Conservation (phyloP, 768 basidiomycete species). For the Tubosaeta sp. region DNA sequence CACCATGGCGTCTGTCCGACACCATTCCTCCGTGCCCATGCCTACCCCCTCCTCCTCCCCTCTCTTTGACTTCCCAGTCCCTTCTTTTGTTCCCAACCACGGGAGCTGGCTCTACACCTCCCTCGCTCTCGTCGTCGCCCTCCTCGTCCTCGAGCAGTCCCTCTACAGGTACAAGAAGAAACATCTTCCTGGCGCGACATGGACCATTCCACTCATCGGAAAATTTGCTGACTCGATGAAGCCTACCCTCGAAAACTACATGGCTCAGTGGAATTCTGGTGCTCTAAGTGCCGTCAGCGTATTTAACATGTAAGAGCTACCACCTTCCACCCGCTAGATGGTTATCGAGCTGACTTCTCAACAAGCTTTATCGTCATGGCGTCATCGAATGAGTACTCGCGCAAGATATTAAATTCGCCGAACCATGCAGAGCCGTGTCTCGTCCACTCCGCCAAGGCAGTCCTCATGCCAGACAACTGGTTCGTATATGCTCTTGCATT, state of each 20-base stretch:
- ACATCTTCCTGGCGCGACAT: constrained; percentile 78
- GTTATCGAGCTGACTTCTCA: constrained; percentile 5
- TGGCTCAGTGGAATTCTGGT: constrained; percentile 87
- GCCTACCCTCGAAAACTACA: constrained; percentile 90
- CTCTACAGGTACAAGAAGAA: constrained; percentile 88
- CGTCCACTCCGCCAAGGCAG: constrained; percentile 83
- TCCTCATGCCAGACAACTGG: constrained; percentile 88
- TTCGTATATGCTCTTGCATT: constrained; percentile 28
- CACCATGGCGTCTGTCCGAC: constrained; percentile 33
- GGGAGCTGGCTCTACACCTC: constrained; percentile 64
- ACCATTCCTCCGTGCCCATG: constrained; percentile 29
- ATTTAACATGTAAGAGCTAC: constrained; percentile 83
- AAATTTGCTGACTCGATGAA: constrained; percentile 91
- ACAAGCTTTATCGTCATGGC: constrained; percentile 98
- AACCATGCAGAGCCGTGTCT: constrained; percentile 90
- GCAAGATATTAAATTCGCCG: constrained; percentile 96
- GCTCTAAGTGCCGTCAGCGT: constrained; percentile 87
- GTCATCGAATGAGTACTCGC: constrained; percentile 85
- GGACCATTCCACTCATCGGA: constrained; percentile 98
- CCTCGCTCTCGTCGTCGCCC: constrained; percentile 59
- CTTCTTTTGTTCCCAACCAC: constrained; percentile 38
- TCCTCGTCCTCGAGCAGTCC: constrained; percentile 83
- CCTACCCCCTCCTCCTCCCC: constrained; percentile 38
- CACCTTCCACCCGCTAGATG: background rate
- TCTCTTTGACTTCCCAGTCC: constrained; percentile 43